phyloP scores from a whole-genome alignment of 108 stramenopile species.

The Cyclotella baltica region DNA sequence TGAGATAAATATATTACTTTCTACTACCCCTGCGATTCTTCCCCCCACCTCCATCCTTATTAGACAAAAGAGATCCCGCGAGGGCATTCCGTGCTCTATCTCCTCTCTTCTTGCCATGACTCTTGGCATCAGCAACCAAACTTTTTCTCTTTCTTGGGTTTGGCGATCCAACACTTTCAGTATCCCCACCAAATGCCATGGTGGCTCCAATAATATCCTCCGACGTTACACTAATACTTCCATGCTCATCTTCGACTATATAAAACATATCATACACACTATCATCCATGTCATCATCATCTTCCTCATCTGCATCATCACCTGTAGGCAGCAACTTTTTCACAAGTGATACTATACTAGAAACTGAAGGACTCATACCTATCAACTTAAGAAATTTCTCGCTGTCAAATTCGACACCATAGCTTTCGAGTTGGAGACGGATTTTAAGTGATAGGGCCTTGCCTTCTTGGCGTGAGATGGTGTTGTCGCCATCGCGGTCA shows the following conservation, averaged over 20 bases:
- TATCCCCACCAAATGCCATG: not conserved
- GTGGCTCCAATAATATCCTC: slow-evolving; percentile 1
- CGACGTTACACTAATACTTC: slow-evolving; percentile 3
- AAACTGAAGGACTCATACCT: slow-evolving; percentile 30
- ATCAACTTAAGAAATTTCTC: slow-evolving; percentile 47
- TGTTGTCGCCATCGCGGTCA: slow-evolving; percentile 37
- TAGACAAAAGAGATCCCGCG: too few species aligned
- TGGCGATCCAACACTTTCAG: not conserved
- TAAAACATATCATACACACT: slow-evolving; percentile 48
- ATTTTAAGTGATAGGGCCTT: slow-evolving; percentile 37
- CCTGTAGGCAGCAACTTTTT: slow-evolving; percentile 24
- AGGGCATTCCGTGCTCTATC: not conserved
- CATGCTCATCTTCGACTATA: slow-evolving; percentile 16
- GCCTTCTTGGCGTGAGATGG: slow-evolving; percentile 37
- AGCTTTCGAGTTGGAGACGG: slow-evolving; percentile 38
- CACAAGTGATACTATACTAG: slow-evolving; percentile 33
- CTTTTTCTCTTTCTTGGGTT: not conserved
- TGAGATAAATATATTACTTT: too few species aligned
- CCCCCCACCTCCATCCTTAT: too few species aligned
- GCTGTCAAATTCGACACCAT: slow-evolving; percentile 46
- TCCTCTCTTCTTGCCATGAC: not conserved
- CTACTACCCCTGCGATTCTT: too few species aligned
- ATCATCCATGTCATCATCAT: slow-evolving; percentile 30
- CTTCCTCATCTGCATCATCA: slow-evolving; percentile 1
- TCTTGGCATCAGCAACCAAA: not conserved